These are phyloP conservation scores for Marasmius fiardii DNA, from an alignment of 1,284 basidiomycete genomes.

Conservation along the genomic window DNA sequence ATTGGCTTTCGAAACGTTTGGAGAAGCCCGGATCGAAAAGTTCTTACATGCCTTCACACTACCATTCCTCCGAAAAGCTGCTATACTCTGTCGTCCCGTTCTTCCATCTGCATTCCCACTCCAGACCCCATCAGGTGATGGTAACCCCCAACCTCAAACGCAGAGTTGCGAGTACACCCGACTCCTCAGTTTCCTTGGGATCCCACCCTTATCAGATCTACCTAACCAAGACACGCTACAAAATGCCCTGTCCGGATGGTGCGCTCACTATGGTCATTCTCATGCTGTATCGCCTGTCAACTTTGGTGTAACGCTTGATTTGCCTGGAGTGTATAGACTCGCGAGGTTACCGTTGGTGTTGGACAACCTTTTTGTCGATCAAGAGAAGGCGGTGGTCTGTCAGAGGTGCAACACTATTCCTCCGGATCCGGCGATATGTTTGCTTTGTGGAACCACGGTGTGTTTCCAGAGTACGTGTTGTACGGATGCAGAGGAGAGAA, in stretches of 20 bases:
- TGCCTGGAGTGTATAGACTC: slow-evolving; percentile 83
- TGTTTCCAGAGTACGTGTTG: slow-evolving; percentile 97
- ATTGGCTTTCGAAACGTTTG: slow-evolving; percentile 71
- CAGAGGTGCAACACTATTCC: slow-evolving; percentile 79
- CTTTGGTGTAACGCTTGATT: slow-evolving; percentile 77
- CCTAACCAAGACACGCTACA: slow-evolving; percentile 81
- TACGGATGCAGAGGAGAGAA: slow-evolving; percentile 60
- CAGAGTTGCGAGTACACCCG: slow-evolving; percentile 77
- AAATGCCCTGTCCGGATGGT: slow-evolving; percentile 80
- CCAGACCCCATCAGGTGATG: slow-evolving; percentile 26
- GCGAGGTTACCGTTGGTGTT: slow-evolving; percentile 79
- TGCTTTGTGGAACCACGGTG: slow-evolving; percentile 86
- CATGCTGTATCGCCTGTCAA: slow-evolving; percentile 71
- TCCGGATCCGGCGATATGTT: slow-evolving; percentile 85
- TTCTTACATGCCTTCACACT: slow-evolving; percentile 88
- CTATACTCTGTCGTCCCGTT: slow-evolving; percentile 81
- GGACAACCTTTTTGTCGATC: slow-evolving; percentile 77
- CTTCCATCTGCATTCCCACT: slow-evolving; percentile 61
- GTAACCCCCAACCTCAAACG: slow-evolving; percentile 26
- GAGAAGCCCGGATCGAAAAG: slow-evolving; percentile 81
- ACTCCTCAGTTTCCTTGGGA: slow-evolving; percentile 70
- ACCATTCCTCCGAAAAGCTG: slow-evolving; percentile 90
- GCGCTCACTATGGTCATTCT: slow-evolving; percentile 75
- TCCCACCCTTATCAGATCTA: slow-evolving; percentile 76
- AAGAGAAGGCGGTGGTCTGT: slow-evolving; percentile 73